A percentile compares a stretch with the other conserved stretches of the same genome.
Conservation (phyloP, 1,284 basidiomycete genomes). For the Fomitiporia mediterranea region DNA sequence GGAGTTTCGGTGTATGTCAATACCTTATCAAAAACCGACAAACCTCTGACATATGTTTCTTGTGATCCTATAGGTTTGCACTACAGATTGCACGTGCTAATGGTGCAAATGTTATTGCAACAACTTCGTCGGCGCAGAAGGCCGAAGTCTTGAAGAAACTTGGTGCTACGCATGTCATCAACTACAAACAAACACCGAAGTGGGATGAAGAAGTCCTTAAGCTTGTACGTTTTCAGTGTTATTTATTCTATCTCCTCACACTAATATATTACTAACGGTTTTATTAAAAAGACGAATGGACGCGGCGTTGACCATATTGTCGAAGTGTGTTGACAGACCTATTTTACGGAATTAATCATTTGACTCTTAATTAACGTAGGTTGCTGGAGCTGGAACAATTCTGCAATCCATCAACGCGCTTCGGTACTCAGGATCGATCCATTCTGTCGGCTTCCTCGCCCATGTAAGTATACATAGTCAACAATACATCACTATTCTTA, state of each 20-base stretch:
- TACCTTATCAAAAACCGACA: no score
- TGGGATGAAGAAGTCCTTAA: conserved; percentile 52
- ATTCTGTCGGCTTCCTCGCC: conserved; percentile 46
- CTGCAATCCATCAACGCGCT: conserved; percentile 40
- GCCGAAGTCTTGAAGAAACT: conserved; percentile 42
- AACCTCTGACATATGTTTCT: no score
- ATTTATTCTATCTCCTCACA: not conserved
- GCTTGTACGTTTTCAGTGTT: conserved; percentile 26
- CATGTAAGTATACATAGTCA: conserved; percentile 26
- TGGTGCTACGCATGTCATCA: conserved; percentile 49
- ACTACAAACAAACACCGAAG: conserved; percentile 50
- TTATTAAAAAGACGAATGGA: conserved; percentile 35
- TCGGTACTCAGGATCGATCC: conserved; percentile 41
- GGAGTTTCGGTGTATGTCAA: conserved; percentile 48
- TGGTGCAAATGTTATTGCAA: conserved; percentile 55
- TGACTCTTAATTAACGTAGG: conserved; percentile 25
- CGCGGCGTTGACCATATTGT: conserved; percentile 54
- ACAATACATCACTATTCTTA: not conserved
- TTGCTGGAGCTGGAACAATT: conserved; percentile 51
- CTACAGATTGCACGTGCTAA: conserved; percentile 52
- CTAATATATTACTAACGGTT: not conserved
- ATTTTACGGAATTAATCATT: not conserved
- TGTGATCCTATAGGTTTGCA: conserved; percentile 33
- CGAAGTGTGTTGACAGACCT: conserved; percentile 34
- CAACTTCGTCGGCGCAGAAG: conserved; percentile 59